Percentiles rank a stretch among this genome's conserved stretches.
These are phyloP conservation scores for Xylaria digitata DNA, from an alignment of 2,329 filamentous ascomycete species.

Conservation along the genomic window DNA sequence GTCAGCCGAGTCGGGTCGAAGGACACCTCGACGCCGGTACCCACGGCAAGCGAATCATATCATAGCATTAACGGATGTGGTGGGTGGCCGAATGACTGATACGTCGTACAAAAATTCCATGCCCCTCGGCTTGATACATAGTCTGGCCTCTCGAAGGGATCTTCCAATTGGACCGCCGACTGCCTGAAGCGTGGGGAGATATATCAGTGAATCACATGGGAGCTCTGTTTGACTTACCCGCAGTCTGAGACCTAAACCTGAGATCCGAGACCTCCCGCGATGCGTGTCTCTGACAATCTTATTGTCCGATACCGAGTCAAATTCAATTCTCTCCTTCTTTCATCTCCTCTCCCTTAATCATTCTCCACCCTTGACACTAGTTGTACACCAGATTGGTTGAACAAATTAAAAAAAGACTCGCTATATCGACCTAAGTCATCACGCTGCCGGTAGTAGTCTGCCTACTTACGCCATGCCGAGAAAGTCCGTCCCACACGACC, in stretches of 20 bases:
- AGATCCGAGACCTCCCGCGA: conserved; percentile 16
- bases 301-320: conserved; percentile 24
- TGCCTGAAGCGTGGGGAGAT: neutral
- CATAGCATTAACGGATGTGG: conserved; percentile 3
- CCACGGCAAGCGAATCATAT: conserved; percentile 4
- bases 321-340: neutral
- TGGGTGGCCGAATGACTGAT: conserved; percentile 20
- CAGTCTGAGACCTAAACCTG: neutral
- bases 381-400: neutral
- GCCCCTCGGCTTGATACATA: conserved; percentile 31
- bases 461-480: conserved; percentile 32
- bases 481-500: conserved; percentile 39
- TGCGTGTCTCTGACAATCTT: conserved; percentile 16
- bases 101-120: conserved; percentile 1
- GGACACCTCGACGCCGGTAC: conserved; percentile 23
- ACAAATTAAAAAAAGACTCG: neutral
- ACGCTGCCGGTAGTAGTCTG: neutral
- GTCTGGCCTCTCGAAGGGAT: conserved; percentile 6
- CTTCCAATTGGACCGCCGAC: conserved; percentile 12
- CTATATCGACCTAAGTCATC: neutral
- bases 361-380: neutral
- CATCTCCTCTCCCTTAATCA: neutral
- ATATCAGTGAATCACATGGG: neutral
- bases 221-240: conserved; percentile 19
- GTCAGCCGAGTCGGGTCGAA: conserved; percentile 14